These are phyloP conservation scores for Carallia pectinifolia DNA, from an alignment of 345 rosid genomes.

Conservation along the genomic window DNA sequence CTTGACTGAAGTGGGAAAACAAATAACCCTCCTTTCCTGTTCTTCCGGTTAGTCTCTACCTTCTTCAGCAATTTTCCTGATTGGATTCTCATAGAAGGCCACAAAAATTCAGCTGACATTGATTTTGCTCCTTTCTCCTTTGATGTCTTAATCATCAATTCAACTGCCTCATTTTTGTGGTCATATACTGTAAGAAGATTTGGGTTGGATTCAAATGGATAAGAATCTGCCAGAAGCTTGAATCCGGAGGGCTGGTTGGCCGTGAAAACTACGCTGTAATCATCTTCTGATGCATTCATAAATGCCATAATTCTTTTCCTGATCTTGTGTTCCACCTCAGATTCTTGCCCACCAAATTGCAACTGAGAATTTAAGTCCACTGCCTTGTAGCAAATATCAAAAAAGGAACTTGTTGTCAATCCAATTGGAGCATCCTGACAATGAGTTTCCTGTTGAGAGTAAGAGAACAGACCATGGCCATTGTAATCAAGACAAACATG, in stretches of 20 bases:
- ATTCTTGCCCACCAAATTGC: conserved; percentile 39
- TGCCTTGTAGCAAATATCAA: conserved; percentile 49
- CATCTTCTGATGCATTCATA: conserved; percentile 75
- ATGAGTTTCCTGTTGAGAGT: conserved; percentile 38
- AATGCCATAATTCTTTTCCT: conserved; percentile 56
- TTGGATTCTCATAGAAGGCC: conserved; percentile 54
- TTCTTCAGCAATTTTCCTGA: conserved; percentile 54
- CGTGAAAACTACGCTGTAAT: conserved; percentile 62
- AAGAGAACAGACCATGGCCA: conserved; percentile 78
- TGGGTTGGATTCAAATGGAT: conserved; percentile 48
- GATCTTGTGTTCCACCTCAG: conserved; percentile 42
- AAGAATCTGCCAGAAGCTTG: conserved; percentile 70
- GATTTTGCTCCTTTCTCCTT: conserved; percentile 57
- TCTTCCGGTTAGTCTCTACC: conserved; percentile 36
- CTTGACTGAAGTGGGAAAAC: conserved; percentile 83
- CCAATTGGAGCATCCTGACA: conserved; percentile 5
- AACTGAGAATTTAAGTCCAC: conserved; percentile 42
- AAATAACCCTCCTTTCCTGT: conserved; percentile 55
- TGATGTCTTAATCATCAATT: conserved; percentile 48
- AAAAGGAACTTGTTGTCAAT: conserved; percentile 34
- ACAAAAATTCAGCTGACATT: conserved; percentile 59
- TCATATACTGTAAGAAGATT: conserved; percentile 79
- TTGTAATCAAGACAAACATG: conserved; percentile 63
- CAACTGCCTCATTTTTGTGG: conserved; percentile 64
- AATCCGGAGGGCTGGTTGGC: conserved; percentile 73